Conservation (phyloP, 2,329 filamentous ascomycete genomes). For the Hymenoscyphus fraxineus region DNA sequence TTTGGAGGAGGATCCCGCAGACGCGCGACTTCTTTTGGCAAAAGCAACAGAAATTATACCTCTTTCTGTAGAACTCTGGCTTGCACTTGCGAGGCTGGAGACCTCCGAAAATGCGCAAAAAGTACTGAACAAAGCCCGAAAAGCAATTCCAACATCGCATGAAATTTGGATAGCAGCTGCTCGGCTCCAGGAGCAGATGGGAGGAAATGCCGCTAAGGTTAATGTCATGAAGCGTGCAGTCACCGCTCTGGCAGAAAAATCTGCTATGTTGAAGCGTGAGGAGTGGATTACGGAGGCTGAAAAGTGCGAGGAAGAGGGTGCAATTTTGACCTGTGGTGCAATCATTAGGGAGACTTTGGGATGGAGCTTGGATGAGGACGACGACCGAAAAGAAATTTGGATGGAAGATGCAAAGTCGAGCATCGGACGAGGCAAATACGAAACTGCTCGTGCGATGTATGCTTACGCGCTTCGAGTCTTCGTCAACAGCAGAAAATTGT, state of each 20-base stretch:
- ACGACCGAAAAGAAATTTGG: constrained; percentile 94
- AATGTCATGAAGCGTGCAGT: constrained; percentile 95
- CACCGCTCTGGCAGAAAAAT: constrained; percentile 81
- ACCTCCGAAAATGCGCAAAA: constrained; percentile 88
- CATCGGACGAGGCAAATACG: constrained; percentile 76
- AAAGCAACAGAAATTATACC: constrained; percentile 96
- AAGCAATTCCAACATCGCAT: constrained; percentile 86
- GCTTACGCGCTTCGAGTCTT: constrained; percentile 88
- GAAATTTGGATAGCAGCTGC: constrained; percentile 97
- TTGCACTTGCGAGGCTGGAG: constrained; percentile 86
- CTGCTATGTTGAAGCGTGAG: constrained; percentile 94
- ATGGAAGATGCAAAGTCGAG: constrained; percentile 85
- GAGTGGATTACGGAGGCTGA: constrained; percentile 97
- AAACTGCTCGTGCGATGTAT: constrained; percentile 90
- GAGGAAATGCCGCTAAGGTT: constrained; percentile 73
- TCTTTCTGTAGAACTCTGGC: constrained; percentile 89
- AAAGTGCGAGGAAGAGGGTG: constrained; percentile 88
- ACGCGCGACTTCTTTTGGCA: constrained; percentile 82
- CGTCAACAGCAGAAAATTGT: constrained; percentile 79
- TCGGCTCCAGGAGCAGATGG: constrained; percentile 81
- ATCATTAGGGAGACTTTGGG: constrained; percentile 92
- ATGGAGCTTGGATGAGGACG: constrained; percentile 90
- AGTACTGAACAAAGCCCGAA: constrained; percentile 91
- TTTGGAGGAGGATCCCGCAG: constrained; percentile 82
- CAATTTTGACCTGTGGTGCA: constrained; percentile 77